phyloP scores from a whole-genome alignment of 345 rosid genomes.

The Gossypium stocksii region DNA sequence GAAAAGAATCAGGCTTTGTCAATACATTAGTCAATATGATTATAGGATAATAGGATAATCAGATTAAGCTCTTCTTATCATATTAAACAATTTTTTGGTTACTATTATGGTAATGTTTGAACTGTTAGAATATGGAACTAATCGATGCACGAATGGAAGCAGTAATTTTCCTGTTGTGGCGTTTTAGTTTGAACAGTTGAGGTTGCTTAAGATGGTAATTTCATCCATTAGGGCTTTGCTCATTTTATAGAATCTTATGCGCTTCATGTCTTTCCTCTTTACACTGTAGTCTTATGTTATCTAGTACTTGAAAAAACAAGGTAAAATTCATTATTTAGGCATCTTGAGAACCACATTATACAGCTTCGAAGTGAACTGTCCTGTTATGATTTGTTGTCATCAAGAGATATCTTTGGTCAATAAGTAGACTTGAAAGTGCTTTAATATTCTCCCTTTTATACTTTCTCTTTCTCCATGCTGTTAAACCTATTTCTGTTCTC shows the following conservation, averaged over 20 bases:
- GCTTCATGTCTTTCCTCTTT: not conserved
- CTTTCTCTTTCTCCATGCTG: not conserved
- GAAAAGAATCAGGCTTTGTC: not conserved
- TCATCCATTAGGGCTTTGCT: not conserved
- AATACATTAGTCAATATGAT: not conserved
- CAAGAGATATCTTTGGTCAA: slow-evolving; percentile 4
- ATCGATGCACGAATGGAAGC: not conserved
- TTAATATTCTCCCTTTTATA: not conserved
- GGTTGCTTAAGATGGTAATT: not conserved
- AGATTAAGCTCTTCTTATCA: not conserved
- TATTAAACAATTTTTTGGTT: not conserved
- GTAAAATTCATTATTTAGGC: not conserved
- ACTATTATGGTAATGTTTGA: not conserved
- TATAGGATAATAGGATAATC: not conserved
- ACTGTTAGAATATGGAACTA: not conserved
- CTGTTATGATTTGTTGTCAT: not conserved
- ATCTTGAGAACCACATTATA: not conserved
- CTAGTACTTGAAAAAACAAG: not conserved
- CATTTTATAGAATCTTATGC: not conserved
- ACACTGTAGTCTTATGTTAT: not conserved
- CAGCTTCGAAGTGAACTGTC: not conserved
- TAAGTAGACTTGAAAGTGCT: not conserved
- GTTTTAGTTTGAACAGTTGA: not conserved
- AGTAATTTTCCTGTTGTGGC: not conserved
- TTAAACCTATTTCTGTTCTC: not conserved